Base-by-base conservation (phyloP, 257 asterid genomes). In the Voacanga thouarsii region DNA sequence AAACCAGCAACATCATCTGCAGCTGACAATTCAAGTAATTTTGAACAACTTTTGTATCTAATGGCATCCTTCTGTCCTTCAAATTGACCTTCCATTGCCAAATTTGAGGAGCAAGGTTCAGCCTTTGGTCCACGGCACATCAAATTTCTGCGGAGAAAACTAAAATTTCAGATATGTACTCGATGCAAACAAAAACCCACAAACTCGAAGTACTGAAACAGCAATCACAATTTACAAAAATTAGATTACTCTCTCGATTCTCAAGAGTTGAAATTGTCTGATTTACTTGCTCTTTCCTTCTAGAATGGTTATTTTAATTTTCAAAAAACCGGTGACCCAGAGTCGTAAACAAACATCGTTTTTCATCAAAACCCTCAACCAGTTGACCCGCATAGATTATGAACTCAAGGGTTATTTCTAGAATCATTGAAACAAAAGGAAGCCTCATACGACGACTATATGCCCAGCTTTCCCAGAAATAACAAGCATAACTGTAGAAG, bases 21-120 rank as follows among this genome's bases (percentile, higher is more conserved):
- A 39, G 98, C 98, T 24, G 97, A 90, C 14, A 90, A 77, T 79
- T 94, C 98, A 14, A 94, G 96, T 87, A 94, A 83, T 43, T 87
- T 88, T 12, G 98, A 89, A 84, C 92, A 88, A 19, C 24, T 83
- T 67, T 75, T 82, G 43, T 28, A 57, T 30, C 64, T 51, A 78
- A 5, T 0, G 77, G 53, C 83, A 16, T 33, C 82, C 66, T 85
- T 83, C 50, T 72, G 73, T 7, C 56, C 88, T 56, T 67, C 79
- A 56, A 80, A 84, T 49, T 76, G 74, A 75, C 73, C 79, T 80
- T 88, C 94, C 98, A 91, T 93, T 41, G 79, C 82, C 59, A 82
- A 49, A 80, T 87, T 83, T 66, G 61, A 75, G 51, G 84, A 77
- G 78, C 81, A 74, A 67, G 78, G 81, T 23, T 80, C 81, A 59